Evolutionary conservation across 2,329 filamentous ascomycete genomes (phyloP).

Genomic region (Fusarium redolens): DNA sequence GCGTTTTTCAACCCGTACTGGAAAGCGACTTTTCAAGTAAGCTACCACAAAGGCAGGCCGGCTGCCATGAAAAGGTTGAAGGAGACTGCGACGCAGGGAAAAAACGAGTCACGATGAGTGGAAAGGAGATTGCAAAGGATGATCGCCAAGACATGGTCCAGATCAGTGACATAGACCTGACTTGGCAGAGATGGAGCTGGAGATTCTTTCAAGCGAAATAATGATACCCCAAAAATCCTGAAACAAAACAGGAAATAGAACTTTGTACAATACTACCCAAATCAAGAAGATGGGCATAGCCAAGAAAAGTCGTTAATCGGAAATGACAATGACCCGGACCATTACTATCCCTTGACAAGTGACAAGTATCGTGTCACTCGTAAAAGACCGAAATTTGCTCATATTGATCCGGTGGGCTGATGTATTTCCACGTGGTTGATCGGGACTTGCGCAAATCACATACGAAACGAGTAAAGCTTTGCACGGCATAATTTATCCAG

Average conservation of each 20-base stretch:
- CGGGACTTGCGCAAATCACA: constrained; percentile 24
- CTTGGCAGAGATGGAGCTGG: background rate
- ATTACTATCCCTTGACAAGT: background rate
- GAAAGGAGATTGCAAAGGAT: background rate
- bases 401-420: background rate
- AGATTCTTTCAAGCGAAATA: constrained; percentile 32
- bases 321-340: background rate
- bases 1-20: constrained; percentile 66
- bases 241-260: constrained; percentile 21
- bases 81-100: background rate
- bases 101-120: background rate
- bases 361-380: background rate
- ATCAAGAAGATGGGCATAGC: background rate
- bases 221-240: constrained; percentile 32
- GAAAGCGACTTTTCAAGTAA: constrained; percentile 65
- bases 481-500: constrained; percentile 3
- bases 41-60: background rate
- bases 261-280: constrained; percentile 10
- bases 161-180: background rate
- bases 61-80: background rate
- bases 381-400: constrained; percentile 6
- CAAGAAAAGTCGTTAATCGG: background rate
- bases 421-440: constrained; percentile 21
- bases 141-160: constrained; percentile 5
- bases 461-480: constrained; percentile 15